These are phyloP conservation scores for Claviceps africana DNA, from an alignment of 2,329 filamentous ascomycete species.

Conservation along the genomic window DNA sequence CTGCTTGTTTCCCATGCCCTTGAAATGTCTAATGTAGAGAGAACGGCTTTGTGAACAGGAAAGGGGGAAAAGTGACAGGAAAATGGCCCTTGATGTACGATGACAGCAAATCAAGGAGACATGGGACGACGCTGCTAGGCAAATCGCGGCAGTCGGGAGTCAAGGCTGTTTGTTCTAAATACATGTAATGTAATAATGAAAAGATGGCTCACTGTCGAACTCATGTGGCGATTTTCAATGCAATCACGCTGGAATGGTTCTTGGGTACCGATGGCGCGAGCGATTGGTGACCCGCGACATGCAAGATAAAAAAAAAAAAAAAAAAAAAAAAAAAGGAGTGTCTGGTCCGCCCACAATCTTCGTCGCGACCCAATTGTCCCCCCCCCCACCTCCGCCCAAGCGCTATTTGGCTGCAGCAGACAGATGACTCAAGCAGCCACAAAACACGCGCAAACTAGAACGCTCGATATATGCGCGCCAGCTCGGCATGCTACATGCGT, in stretches of 20 bases:
- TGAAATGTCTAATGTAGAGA: not conserved
- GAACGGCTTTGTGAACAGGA: not conserved
- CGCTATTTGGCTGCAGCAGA: slow-evolving; percentile 7
- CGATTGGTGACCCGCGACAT: not conserved
- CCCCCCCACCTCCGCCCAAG: slow-evolving; percentile 3
- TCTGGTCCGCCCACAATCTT: not conserved
- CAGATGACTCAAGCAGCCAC: slow-evolving; percentile 7
- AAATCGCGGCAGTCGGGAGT: not conserved
- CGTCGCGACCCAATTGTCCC: slow-evolving; percentile 4
- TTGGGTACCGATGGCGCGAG: not conserved
- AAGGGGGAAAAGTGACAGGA: not conserved
- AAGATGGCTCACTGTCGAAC: not conserved
- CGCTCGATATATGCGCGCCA: slow-evolving; percentile 2
- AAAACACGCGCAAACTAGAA: slow-evolving; percentile 5
- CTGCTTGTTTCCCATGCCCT: not conserved
- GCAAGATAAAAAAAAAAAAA: not conserved
- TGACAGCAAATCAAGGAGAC: not conserved
- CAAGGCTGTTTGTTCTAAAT: not conserved
- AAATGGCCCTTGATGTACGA: not conserved
- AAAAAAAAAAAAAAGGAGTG: not conserved
- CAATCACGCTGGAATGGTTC: not conserved
- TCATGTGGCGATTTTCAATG: not conserved
- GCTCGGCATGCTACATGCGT: slow-evolving; percentile 10
- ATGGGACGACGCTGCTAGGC: not conserved
- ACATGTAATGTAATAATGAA: not conserved